phyloP scores from a whole-genome alignment of 2,329 filamentous ascomycete genomes.

The Nothomitra cinnamomea region DNA sequence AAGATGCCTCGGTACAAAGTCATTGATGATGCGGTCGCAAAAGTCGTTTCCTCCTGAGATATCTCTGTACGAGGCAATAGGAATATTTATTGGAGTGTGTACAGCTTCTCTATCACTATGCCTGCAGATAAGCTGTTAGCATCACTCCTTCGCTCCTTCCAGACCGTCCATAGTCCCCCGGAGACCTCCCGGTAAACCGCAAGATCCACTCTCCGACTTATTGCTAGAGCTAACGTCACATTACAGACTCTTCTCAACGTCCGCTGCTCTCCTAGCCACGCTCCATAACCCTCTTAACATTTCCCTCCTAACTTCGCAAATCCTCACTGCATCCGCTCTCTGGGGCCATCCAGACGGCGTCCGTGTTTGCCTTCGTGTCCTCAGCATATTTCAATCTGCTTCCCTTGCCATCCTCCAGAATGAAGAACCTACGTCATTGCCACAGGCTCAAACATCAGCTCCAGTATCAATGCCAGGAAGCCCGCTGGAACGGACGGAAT shows the following conservation, averaged over 20 bases:
- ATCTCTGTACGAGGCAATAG: too few relatives aligned
- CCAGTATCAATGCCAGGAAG: background rate
- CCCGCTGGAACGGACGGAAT: conserved; percentile 36
- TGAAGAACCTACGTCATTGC: background rate
- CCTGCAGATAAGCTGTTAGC: conserved; percentile 49
- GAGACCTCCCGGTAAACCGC: conserved; percentile 29
- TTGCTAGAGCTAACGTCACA: conserved; percentile 5
- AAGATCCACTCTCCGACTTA: background rate
- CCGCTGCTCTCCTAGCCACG: conserved; percentile 47
- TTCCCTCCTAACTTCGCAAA: conserved; percentile 52
- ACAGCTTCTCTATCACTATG: conserved; percentile 30
- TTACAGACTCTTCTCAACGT: conserved; percentile 39
- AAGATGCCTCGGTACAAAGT: background rate
- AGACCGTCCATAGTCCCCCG: conserved; percentile 31
- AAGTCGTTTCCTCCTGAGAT: too few relatives aligned
- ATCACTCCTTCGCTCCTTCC: conserved; percentile 41
- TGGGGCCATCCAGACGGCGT: conserved; percentile 46
- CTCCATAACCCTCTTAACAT: conserved; percentile 63
- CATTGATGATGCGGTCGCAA: too few relatives aligned
- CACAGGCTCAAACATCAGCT: background rate
- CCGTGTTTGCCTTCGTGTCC: conserved; percentile 43
- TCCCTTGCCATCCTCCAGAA: conserved; percentile 20
- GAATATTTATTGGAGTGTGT: too few relatives aligned
- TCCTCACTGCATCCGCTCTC: conserved; percentile 53
- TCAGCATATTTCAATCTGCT: conserved; percentile 57